phyloP scores from a whole-genome alignment of 352 stramenopile genomes.

The Pythium brassicae region DNA sequence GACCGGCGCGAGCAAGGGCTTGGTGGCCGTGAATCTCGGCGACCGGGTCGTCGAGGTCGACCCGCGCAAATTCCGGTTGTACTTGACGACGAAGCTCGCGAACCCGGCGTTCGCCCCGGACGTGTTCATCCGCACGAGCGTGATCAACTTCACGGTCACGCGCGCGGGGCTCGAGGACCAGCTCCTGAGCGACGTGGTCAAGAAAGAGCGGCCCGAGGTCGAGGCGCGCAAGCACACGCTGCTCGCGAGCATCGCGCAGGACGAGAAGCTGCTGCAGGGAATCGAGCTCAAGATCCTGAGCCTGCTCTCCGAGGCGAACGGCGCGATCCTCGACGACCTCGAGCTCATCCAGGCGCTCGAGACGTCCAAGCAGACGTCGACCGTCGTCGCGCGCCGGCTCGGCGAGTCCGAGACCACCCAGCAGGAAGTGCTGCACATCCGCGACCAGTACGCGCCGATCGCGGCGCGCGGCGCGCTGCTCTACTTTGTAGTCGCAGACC shows the following conservation, averaged over 20 bases:
- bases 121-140: constrained; percentile 89
- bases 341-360: constrained; percentile 68
- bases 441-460: constrained; percentile 54
- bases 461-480: constrained; percentile 57
- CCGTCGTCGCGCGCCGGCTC: constrained; percentile 45
- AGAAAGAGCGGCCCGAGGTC: constrained; percentile 80
- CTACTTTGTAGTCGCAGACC: constrained; percentile 66
- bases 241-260: constrained; percentile 83
- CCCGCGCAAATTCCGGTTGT: constrained; percentile 76
- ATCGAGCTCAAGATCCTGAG: constrained; percentile 90
- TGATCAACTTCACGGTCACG: constrained; percentile 94
- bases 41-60: constrained; percentile 75
- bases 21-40: constrained; percentile 52
- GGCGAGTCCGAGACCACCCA: constrained; percentile 60
- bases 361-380: constrained; percentile 64
- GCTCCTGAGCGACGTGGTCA: constrained; percentile 86
- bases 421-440: constrained; percentile 50
- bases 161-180: constrained; percentile 88
- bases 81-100: constrained; percentile 89
- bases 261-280: constrained; percentile 87
- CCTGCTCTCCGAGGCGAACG: constrained; percentile 79
- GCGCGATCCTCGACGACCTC: constrained; percentile 90
- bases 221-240: constrained; percentile 83
- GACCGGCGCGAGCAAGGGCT: neutral
- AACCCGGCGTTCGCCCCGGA: constrained; percentile 90